phyloP scores from a whole-genome alignment of 2,329 filamentous ascomycete species.

The Aspergillus sp. region DNA sequence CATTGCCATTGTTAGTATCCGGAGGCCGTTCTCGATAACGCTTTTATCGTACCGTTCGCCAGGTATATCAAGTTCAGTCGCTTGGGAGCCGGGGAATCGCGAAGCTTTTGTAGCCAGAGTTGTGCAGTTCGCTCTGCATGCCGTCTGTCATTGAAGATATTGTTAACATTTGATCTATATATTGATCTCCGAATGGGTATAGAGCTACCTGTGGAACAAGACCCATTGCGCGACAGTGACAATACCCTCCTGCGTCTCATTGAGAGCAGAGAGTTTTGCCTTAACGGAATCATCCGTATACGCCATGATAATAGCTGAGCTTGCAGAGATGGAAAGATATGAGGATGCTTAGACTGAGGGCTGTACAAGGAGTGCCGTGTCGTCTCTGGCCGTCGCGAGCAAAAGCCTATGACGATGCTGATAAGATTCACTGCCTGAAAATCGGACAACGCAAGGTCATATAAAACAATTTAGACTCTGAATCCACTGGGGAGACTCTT shows the following conservation, averaged over 20 bases:
- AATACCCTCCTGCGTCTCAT: constrained; percentile 97
- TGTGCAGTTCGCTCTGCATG: constrained; percentile 88
- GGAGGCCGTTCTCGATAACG: neutral
- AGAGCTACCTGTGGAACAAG: constrained; percentile 85
- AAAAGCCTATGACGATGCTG: neutral
- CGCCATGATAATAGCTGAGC: constrained; percentile 55
- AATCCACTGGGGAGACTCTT: neutral
- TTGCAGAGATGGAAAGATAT: neutral
- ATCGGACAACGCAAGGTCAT: neutral
- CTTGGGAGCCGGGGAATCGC: constrained; percentile 78
- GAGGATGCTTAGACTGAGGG: neutral
- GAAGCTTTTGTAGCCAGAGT: constrained; percentile 83
- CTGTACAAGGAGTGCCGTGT: neutral
- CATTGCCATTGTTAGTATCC: constrained; percentile 16
- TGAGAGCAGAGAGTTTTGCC: constrained; percentile 88
- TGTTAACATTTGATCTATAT: constrained; percentile 10
- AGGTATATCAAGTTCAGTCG: constrained; percentile 88
- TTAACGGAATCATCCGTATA: constrained; percentile 94
- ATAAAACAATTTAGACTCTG: neutral
- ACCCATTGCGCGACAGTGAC: constrained; percentile 97
- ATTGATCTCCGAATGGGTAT: neutral
- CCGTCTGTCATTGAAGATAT: constrained; percentile 50
- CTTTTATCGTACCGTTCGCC: constrained; percentile 65
- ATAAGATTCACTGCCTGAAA: neutral
- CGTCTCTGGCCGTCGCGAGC: neutral